Conservation (phyloP, 495 filamentous ascomycete genomes). For the Trichoderma parareesei region DNA sequence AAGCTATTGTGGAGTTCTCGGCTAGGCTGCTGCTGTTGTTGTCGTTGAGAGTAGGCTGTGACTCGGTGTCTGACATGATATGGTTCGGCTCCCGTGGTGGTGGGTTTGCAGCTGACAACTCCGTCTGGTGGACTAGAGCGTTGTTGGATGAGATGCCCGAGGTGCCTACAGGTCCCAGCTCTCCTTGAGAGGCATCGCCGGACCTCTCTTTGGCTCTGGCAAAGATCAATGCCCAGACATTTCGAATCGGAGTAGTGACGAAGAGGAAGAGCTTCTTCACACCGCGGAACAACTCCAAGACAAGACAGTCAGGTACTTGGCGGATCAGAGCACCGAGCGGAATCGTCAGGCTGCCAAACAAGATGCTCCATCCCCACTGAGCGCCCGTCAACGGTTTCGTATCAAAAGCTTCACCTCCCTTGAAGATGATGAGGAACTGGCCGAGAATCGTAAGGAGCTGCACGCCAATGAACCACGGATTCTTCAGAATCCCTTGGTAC, state of each 20-base stretch:
- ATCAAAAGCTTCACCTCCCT: constrained; percentile 1
- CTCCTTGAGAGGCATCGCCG: neutral
- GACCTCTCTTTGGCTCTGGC: neutral
- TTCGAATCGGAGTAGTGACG: neutral
- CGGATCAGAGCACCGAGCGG: neutral
- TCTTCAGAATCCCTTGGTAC: constrained; percentile 68
- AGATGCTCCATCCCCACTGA: constrained; percentile 2
- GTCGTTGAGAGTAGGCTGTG: neutral
- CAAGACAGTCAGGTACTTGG: neutral
- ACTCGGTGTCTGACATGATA: neutral
- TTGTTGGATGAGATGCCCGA: neutral
- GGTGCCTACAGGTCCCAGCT: neutral
- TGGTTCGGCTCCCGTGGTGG: neutral
- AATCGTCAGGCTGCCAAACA: constrained; percentile 3
- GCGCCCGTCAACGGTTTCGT: constrained; percentile 3
- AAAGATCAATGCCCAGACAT: neutral
- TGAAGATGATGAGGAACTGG: constrained; percentile 73
- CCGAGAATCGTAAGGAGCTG: constrained; percentile 70
- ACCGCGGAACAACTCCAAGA: neutral
- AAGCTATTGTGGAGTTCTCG: neutral
- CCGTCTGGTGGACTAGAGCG: neutral
- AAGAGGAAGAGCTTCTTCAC: constrained; percentile 6
- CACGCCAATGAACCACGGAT: constrained; percentile 78
- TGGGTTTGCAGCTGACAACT: neutral
- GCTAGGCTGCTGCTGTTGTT: constrained; percentile 1